A percentile compares a stretch with the other conserved stretches of the same genome.
phyloP scores from a whole-genome alignment of 495 filamentous ascomycete genomes.

The Copromyces sp. region DNA sequence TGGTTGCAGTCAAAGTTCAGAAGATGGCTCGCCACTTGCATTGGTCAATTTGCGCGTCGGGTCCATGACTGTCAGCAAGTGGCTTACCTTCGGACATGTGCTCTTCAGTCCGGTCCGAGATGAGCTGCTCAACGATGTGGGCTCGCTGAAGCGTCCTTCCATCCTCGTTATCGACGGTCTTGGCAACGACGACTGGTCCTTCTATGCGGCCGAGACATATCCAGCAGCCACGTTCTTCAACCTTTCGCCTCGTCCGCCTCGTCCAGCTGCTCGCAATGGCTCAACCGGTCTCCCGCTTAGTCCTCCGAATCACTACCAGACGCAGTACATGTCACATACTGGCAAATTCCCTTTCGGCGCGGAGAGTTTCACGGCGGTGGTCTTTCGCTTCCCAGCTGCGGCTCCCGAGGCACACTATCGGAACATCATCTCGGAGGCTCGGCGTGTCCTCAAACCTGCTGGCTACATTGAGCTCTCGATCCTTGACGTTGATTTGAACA shows the following conservation, averaged over 20 bases:
- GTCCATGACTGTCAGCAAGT: conserved; percentile 54
- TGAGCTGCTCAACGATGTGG: conserved; percentile 45
- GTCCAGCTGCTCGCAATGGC: conserved; percentile 24
- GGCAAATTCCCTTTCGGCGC: conserved; percentile 78
- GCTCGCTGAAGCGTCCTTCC: conserved; percentile 43
- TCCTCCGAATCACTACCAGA: conserved; percentile 76
- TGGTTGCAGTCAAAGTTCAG: conserved; percentile 30
- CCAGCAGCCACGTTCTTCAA: conserved; percentile 79
- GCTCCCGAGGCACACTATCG: conserved; percentile 64
- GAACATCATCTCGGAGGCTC: conserved; percentile 76
- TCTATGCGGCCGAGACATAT: conserved; percentile 90
- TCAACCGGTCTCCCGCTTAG: conserved; percentile 42
- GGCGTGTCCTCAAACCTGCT: conserved; percentile 79
- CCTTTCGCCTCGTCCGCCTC: conserved; percentile 46
- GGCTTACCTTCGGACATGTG: conserved; percentile 91
- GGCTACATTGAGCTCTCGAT: conserved; percentile 83
- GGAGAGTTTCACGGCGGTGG: conserved; percentile 74
- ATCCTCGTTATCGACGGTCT: conserved; percentile 91
- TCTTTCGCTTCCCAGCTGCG: conserved; percentile 77
- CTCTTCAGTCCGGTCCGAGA: conserved; percentile 88
- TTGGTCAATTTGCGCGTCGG: conserved; percentile 78
- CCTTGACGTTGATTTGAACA: conserved; percentile 76
- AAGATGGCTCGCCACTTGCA: conserved; percentile 53
- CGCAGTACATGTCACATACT: conserved; percentile 57
- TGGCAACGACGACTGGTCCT: conserved; percentile 84